phyloP scores from a whole-genome alignment of 2,329 filamentous ascomycete genomes.

The Colletotrichum sp. region DNA sequence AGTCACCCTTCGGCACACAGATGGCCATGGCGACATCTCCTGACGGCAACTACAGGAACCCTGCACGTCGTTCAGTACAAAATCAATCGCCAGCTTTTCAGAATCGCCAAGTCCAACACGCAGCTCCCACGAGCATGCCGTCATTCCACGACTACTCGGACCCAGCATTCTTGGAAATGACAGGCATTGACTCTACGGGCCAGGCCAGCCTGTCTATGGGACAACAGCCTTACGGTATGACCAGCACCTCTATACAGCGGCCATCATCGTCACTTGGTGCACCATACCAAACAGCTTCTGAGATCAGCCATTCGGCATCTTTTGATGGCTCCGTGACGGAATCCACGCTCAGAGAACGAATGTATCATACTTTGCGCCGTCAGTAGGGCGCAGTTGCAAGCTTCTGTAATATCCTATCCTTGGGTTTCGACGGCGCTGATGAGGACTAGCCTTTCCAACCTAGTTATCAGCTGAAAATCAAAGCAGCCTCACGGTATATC shows the following conservation, averaged over 20 bases:
- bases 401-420: neutral
- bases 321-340: conserved; percentile 1
- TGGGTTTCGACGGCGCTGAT: neutral
- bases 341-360: neutral
- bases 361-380: conserved; percentile 4
- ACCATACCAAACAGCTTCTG: neutral
- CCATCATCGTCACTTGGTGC: neutral
- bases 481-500: neutral
- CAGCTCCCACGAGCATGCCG: neutral
- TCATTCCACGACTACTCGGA: conserved; percentile 13
- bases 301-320: neutral
- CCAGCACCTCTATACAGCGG: neutral
- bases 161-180: conserved; percentile 7
- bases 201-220: neutral
- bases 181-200: neutral
- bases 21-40: neutral
- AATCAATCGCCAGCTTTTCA: neutral
- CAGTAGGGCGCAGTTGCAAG: neutral
- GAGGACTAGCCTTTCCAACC: neutral
- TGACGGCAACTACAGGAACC: neutral
- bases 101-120: neutral
- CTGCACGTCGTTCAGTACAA: neutral
- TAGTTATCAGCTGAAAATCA: neutral
- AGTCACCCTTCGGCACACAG: neutral
- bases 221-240: neutral